Evolutionary conservation across 495 filamentous ascomycete species (phyloP), one percentile per base, ranked within the genome.

Genomic region (Hyaloscypha bicolor): DNA sequence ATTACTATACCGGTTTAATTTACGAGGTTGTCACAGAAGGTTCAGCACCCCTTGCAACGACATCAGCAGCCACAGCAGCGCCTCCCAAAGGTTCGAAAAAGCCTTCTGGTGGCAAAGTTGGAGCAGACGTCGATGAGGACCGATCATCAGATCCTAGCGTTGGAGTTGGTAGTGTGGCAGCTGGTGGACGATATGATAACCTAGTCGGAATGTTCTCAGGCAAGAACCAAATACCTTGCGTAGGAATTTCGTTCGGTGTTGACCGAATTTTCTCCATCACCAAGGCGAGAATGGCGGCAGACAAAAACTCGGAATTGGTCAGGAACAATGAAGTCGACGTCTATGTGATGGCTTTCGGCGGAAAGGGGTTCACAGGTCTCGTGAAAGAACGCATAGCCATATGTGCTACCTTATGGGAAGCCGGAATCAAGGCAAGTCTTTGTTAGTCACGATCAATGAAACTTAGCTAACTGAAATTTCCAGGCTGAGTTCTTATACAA

Each of bases 1-100:
- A 97, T 76, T 97, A 97, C 78, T 97, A 97, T 79, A 97, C 94
- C 3, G 93, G 93, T 55, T 82, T 97, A 59, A 97, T 98, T 76
- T 97, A 91, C 80, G 94, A 97, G 76, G 88, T 97, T 33, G 82
- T 94, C 66, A 94, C 92, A 16, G 92, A 93, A 77, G 91, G 91
- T 66, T 94, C 91, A 51, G 90, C 90, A 33, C 90, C 91, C 9
- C 69, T 65, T 32, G 68, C 69, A 69, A 64, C 59, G 1, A 55
- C 62, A n/a, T 63, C 72, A n/a, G 32, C 62, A 2, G 68, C 74
- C 3, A 55, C 66, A 22, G 79, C 74, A 52, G 76, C 79, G 31
- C 76, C 79, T 35, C 73, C 80, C 2, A 81, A 85, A 66, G 76
- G 79, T 6, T 75, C 84, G 56, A 83, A 83, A 56, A 83, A 86